Evolutionary conservation across 139 green algal species (phyloP).

Genomic region (Volvox reticuliferus): DNA sequence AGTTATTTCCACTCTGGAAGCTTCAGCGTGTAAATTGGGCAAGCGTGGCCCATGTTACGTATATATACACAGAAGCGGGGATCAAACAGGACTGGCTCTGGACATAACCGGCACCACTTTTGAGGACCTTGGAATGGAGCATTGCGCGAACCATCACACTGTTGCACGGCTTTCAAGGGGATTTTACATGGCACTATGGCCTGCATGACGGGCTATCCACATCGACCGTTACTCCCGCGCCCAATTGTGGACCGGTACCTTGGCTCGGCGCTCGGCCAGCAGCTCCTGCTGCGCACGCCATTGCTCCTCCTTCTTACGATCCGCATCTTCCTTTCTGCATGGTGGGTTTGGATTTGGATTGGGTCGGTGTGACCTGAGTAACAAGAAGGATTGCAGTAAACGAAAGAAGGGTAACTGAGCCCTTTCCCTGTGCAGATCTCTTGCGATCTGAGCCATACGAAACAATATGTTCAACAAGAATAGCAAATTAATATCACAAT

Average conservation of each 20-base stretch:
- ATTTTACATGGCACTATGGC: neutral
- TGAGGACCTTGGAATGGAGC: neutral
- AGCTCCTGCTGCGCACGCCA: constrained; percentile 34
- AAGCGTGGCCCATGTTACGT: no score
- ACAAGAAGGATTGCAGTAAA: no score
- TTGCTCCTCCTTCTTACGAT: constrained; percentile 45
- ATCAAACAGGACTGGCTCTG: no score
- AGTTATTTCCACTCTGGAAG: neutral
- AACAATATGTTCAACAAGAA: neutral
- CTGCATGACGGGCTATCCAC: neutral
- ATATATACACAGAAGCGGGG: no score
- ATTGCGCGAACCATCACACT: neutral
- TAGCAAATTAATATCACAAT: neutral
- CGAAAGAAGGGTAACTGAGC: no score
- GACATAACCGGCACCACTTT: neutral
- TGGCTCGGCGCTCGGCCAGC: constrained; percentile 30
- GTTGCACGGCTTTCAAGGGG: neutral
- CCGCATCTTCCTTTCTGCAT: neutral
- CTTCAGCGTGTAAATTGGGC: neutral
- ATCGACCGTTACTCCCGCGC: neutral
- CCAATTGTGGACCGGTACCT: neutral
- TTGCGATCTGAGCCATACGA: neutral
- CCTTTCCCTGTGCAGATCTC: neutral
- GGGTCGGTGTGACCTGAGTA: no score
- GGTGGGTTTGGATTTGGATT: no score